Base-by-base conservation (phyloP, 106 monocot species). In the Platanthera zijinensis region DNA sequence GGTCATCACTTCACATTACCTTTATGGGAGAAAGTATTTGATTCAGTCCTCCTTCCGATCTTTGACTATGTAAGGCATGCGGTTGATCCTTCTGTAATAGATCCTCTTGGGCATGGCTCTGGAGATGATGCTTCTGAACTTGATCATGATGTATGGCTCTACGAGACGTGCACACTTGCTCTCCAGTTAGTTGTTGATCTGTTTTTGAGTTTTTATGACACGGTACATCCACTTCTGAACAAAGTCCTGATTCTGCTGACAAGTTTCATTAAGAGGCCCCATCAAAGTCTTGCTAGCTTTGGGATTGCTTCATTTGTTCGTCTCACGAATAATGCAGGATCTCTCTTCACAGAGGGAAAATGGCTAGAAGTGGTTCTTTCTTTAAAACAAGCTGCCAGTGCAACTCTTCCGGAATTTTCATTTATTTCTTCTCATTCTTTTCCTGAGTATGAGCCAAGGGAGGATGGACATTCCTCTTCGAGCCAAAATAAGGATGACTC, bases 1-100 rank as follows among this genome's bases (percentile, higher is more conserved):
- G 95, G 95, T 3, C 92, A 92, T 79, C 92, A 83, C 69, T 95
- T 95, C 84, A 84, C 95, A 18, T 84, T 92, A 78, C 78, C 87
- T 70, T 83, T 95, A 69, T 95, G 95, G 95, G 95, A 95, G 59
- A 87, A 86, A 50, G 95, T 95, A 50, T 95, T 95, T 73, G 95
- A 95, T 68, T 95, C 95, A 11, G 95, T 88, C 46, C 88, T 95
- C 48, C 89, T 95, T 74, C 95, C 95, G 39, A 95, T 95, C 76
- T 95, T 95, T 86, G 95, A 95, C 77, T 95, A 92, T 78, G 95
- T 92, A 79, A 87, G 95, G 39, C 95, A 95, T 85, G 95, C 86
- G 70, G 90, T 95, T 52, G 95, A 92, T 77, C 92, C 89, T 57
- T 95, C 87, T 51, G 84, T 85, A 12, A 82, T 67, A 56, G 84